Evolutionary conservation across 257 asterid genomes (phyloP), one percentile per base, ranked within the genome.

Genomic region (Penstemon davidsonii): DNA sequence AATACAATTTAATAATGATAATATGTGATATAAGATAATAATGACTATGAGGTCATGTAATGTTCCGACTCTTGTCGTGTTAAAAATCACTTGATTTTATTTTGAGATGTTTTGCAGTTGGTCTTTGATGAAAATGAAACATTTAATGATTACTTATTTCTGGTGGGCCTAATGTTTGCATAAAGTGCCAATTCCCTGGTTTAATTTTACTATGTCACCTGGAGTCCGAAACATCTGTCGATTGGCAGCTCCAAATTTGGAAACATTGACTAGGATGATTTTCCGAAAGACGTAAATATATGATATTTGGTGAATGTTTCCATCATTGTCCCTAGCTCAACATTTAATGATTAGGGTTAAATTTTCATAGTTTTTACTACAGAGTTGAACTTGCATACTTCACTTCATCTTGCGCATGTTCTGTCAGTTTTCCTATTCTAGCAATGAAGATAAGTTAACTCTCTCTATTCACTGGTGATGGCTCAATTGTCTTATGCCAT

Each of bases 401-500:
- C 62, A 36, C 61, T 39, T 11, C 25, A 5, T 42, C 40, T 2
- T 4, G 33, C n/a, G 43, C 25, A 50, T 38, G 40, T 50, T 19
- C 25, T 60, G 54, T 62, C 10, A 33, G 8, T 51, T 44, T 51
- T 44, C 47, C 60, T 43, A 44, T 49, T 57, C 68, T 64, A 37
- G 45, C 66, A 59, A 56, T 43, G 33, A 50, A 54, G 40, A 41
- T 38, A 42, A 18, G 49, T 45, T 11, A 37, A 8, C 9, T 60
- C 60, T 65, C 66, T 67, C 37, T 60, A 11, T 46, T 43, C 8
- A 4, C 69, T 58, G 67, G 43, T 49, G 46, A 68, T 66, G 67
- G 33, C 49, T 46, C 18, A 19, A 52, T 51, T 70, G 15, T 70
- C 43, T 71, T 70, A 11, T 60, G 50, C 18, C 3, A 37, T 74